Evolutionary conservation across 2,329 filamentous ascomycete species (phyloP).

Genomic region (Ophiocordyceps camponoti-floridani): DNA sequence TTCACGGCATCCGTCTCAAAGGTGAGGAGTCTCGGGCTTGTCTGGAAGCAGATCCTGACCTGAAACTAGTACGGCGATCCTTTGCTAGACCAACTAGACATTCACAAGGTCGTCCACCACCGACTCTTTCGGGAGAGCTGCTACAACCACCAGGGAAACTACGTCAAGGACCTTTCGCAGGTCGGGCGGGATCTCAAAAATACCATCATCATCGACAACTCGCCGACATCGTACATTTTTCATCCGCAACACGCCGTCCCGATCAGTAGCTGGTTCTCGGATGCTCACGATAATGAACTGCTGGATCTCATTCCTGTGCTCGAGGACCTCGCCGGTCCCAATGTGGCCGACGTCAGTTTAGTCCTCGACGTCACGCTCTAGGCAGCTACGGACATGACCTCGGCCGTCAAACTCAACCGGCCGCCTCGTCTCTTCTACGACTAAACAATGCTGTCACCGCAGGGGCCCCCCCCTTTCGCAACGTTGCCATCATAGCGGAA

Average conservation of each 20-base stretch:
- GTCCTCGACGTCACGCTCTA: slow-evolving; percentile 80
- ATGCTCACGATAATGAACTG: slow-evolving; percentile 97
- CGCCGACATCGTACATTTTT: slow-evolving; percentile 97
- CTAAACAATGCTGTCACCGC: slow-evolving; percentile 12
- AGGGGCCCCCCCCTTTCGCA: slow-evolving; percentile 15
- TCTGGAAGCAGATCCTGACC: neutral
- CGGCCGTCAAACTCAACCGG: slow-evolving; percentile 5
- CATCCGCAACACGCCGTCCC: slow-evolving; percentile 97
- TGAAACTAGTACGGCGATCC: slow-evolving; percentile 72
- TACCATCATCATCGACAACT: slow-evolving; percentile 99
- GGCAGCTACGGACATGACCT: slow-evolving; percentile 18
- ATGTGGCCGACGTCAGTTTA: slow-evolving; percentile 90
- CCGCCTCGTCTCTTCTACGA: slow-evolving; percentile 10
- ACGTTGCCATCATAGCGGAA: slow-evolving; percentile 32
- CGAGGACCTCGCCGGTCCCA: slow-evolving; percentile 77
- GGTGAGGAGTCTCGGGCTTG: slow-evolving; percentile 25
- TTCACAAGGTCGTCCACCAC: slow-evolving; percentile 92
- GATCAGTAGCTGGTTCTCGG: slow-evolving; percentile 99
- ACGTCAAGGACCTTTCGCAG: slow-evolving; percentile 97
- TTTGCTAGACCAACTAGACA: slow-evolving; percentile 87
- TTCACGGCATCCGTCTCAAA: slow-evolving; percentile 98
- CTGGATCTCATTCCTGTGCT: slow-evolving; percentile 95
- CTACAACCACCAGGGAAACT: slow-evolving; percentile 98
- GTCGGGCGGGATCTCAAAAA: slow-evolving; percentile 89
- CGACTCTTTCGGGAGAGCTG: slow-evolving; percentile 94